phyloP scores from a whole-genome alignment of 1,284 basidiomycete genomes.

The Tilletia caries region DNA sequence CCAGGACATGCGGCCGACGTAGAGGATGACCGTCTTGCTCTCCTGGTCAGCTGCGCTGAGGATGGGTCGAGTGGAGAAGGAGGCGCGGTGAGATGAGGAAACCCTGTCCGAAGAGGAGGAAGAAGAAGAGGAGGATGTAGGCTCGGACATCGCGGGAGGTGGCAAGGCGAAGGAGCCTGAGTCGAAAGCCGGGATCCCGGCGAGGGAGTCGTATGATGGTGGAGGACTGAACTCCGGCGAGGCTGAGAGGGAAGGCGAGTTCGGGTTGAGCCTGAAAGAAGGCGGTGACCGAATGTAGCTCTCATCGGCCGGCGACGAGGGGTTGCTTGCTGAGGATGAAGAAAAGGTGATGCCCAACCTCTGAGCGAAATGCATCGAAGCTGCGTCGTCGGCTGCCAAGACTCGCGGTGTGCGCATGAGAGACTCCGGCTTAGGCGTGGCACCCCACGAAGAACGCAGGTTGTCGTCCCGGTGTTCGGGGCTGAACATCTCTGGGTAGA shows the following conservation, averaged over 20 bases:
- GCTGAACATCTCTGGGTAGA: conserved; percentile 46
- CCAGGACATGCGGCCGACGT: conserved; percentile 58
- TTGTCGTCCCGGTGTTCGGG: conserved; percentile 55
- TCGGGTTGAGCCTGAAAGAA: conserved; percentile 24
- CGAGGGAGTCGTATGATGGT: conserved; percentile 44
- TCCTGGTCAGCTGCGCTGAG: conserved; percentile 24
- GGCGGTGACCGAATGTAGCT: conserved; percentile 55
- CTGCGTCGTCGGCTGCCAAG: conserved; percentile 25
- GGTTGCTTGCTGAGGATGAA: not conserved
- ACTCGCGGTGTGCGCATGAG: conserved; percentile 30
- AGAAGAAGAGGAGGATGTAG: conserved; percentile 25
- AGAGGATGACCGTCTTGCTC: conserved; percentile 53
- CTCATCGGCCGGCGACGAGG: conserved; percentile 26
- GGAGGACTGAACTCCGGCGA: conserved; percentile 49
- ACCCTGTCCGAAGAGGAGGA: too few species aligned
- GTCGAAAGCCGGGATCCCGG: conserved; percentile 37
- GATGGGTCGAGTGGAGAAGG: conserved; percentile 16
- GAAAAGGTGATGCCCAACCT: conserved; percentile 32
- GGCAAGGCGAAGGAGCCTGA: conserved; percentile 34
- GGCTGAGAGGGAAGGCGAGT: conserved; percentile 21
- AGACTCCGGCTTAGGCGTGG: conserved; percentile 35
- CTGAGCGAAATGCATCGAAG: conserved; percentile 28
- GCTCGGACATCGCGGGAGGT: conserved; percentile 32
- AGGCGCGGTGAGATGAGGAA: not conserved
- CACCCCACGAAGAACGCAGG: conserved; percentile 58